Base-by-base conservation (phyloP, 768 basidiomycete species). In the Tulasnella sp. region DNA sequence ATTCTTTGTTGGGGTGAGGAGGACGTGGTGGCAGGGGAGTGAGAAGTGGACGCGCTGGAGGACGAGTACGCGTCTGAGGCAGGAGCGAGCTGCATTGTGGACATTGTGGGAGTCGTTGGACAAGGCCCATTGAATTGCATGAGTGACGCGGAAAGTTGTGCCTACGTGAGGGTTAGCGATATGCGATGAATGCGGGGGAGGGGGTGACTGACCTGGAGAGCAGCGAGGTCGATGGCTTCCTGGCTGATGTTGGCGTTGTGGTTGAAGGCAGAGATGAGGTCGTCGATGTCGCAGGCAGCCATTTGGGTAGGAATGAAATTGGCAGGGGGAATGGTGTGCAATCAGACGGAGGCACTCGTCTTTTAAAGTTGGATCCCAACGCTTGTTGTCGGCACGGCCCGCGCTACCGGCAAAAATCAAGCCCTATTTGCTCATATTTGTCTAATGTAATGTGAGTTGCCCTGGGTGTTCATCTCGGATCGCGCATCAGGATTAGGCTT, bases 161-260 rank as follows among this genome's bases (percentile, higher is more conserved):
- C 55, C 55, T 57, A 43, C 21, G 43, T 7, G 23, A 29, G 4
- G 42, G 23, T 43, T 42, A 27, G 19, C n/a, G 14, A 4, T 41
- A 15, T 4, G 9, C 17, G 8, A 17, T 53, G 8, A 19, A 31
- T 7, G 6, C 2, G 12, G 7, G 12, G 34, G 27, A 17, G 11
- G 25, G 29, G 21, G 15, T 8, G 54, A n/a, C 58, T 42, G 23
- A 59, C 58, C 51, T 59, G 58, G 8, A 59, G 51, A 9, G 35
- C 32, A 25, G 8, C 15, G n/a, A 59, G 31, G 52, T 59, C 58
- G 19, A 31, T 31, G 15, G 58, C 58, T 40, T 59, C 58, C 25
- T 59, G 58, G 58, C 58, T 49, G 23, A 59, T 54, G 53, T 41
- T 14, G 15, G 57, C 80, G 76, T 81, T 82, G 56, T 43, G 41